Evolutionary conservation across 345 rosid genomes (phyloP).

Genomic region (Camelina sativa): DNA sequence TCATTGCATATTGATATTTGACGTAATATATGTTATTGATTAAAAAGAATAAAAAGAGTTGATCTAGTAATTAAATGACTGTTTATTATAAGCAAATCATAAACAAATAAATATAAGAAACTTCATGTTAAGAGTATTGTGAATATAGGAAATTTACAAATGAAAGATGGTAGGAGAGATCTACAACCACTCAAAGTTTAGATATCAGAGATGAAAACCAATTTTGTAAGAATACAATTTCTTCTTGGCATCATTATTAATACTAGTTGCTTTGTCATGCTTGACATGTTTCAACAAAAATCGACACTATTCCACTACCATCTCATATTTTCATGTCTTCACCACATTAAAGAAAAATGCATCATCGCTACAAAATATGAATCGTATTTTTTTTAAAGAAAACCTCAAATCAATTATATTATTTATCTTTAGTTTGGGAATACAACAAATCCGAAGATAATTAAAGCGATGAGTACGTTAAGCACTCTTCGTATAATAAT

Average conservation of each 20-base stretch:
- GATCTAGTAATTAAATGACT: neutral
- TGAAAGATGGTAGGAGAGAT: neutral
- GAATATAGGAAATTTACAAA: neutral
- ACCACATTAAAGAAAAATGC: too few species aligned
- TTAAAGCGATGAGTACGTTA: too few species aligned
- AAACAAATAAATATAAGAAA: neutral
- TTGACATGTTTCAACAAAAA: neutral
- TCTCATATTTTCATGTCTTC: too few species aligned
- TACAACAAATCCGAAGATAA: too few species aligned
- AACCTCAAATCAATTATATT: too few species aligned
- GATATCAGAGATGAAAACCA: neutral
- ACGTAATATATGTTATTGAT: neutral
- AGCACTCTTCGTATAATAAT: too few species aligned
- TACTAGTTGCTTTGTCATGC: neutral
- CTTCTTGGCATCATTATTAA: neutral
- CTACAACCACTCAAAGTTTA: neutral
- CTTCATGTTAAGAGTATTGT: neutral
- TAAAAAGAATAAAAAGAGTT: neutral
- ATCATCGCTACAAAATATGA: too few species aligned
- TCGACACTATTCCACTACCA: neutral
- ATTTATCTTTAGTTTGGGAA: too few species aligned
- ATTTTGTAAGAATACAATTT: neutral
- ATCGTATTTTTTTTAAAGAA: too few species aligned
- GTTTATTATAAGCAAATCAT: neutral
- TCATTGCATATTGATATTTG: neutral